Conservation (phyloP, 2,329 filamentous ascomycete genomes). For the Tolypocladium inflatum region DNA sequence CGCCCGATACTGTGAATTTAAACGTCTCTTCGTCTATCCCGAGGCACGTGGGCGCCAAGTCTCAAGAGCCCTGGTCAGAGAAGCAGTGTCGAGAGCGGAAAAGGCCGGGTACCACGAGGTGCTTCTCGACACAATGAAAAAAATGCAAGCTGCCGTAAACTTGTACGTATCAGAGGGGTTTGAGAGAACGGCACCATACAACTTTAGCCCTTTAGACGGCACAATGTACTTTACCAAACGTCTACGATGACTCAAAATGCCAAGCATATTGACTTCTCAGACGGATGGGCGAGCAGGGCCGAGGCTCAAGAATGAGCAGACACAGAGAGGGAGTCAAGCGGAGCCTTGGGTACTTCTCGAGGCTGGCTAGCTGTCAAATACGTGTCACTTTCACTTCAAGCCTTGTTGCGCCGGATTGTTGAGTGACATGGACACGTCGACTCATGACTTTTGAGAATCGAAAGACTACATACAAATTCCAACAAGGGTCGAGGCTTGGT, state of each 20-base stretch:
- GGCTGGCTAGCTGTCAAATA: too few species aligned
- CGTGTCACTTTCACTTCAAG: too few species aligned
- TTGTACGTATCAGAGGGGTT: constrained; percentile 17
- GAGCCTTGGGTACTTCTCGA: too few species aligned
- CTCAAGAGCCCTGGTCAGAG: constrained; percentile 10
- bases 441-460: too few species aligned
- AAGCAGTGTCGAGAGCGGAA: constrained; percentile 7
- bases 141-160: constrained; percentile 13
- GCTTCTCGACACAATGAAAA: constrained; percentile 13
- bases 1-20: constrained; percentile 14
- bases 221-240: constrained; percentile 10
- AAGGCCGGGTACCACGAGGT: constrained; percentile 12
- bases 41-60: constrained; percentile 14
- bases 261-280: neutral
- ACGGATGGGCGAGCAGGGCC: too few species aligned
- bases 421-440: too few species aligned
- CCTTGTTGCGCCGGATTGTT: too few species aligned
- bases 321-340: too few species aligned
- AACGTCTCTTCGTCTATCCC: constrained; percentile 17
- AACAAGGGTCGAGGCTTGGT: neutral
- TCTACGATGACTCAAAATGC: neutral
- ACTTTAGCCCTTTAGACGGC: constrained; percentile 11
- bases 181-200: constrained; percentile 9
- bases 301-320: too few species aligned
- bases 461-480: too few species aligned